Base-by-base conservation (phyloP, 1,139 yeast species). In the Zygoascus sp. region DNA sequence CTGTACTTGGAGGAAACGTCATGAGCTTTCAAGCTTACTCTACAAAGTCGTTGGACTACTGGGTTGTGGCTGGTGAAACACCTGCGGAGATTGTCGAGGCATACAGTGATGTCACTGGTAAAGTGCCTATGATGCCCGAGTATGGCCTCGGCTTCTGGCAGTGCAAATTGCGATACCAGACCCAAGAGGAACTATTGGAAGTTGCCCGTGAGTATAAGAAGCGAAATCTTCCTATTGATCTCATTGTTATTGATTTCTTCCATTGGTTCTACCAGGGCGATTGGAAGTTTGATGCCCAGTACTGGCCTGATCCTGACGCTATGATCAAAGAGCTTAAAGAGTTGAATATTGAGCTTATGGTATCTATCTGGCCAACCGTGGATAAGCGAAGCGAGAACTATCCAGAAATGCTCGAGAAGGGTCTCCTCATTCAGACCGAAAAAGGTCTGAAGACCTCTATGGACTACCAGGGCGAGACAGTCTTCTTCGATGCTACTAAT, bases 71-170 rank as follows among this genome's bases (percentile, higher is more conserved):
- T 19, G 54, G 53, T 9, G 45, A 40, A 16, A 36, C 48, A 1
- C 53, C 54, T 10, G 45, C 50, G 17, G 52, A 47, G 20, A 51
- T 51, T 23, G 46, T 42, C n/a, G 21, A 39, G 36, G 40, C 47
- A 11, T 51, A 51, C 28, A 42, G 52, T 13, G 35, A 27, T 21
- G 54, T 44, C 19, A 51, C 54, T 10, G 54, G 54, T 30, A 50
- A 25, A 16, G 50, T 49, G 25, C 54, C 54, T 2, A 50, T 51
- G 54, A 51, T 51, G 54, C 54, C 54, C 3, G 54, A 51, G 37
- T 51, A 48, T 27, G 54, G 54, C 4, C 48, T 51, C 5, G 54
- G 54, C 8, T 51, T 51, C 36, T 51, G 54, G 54, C 54, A 51
- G 27, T 50, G 54, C 42, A 51, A 50, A 40, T 40, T 51, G 17